phyloP scores from a whole-genome alignment of 225 moss, liverwort and hornwort species.

The Asterella californica region DNA sequence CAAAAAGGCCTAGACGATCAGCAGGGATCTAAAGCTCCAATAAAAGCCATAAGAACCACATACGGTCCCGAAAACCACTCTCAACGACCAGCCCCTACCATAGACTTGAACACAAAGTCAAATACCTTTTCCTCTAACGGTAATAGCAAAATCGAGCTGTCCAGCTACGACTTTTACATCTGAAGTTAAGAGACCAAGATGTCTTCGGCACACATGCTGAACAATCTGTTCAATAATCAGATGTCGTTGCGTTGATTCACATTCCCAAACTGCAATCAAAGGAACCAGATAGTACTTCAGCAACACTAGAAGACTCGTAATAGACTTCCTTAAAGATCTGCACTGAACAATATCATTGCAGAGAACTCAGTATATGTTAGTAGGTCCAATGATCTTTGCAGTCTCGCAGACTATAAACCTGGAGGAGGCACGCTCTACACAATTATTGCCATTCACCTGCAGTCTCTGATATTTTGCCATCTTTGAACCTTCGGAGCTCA shows the following conservation, averaged over 20 bases:
- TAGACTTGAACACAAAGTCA: neutral
- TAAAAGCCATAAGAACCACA: neutral
- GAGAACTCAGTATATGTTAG: neutral
- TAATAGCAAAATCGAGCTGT: constrained; percentile 82
- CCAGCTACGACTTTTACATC: constrained; percentile 65
- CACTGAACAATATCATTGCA: neutral
- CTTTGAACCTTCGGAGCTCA: constrained; percentile 88
- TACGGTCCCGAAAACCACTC: neutral
- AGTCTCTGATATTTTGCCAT: constrained; percentile 88
- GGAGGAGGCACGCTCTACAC: neutral
- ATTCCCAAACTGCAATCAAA: constrained; percentile 75
- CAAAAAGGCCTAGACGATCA: neutral
- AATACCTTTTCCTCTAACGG: constrained; percentile 69
- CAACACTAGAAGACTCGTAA: neutral
- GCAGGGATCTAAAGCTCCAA: neutral
- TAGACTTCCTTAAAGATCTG: neutral
- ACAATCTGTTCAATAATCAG: constrained; percentile 66
- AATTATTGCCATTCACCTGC: constrained; percentile 46
- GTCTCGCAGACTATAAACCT: neutral
- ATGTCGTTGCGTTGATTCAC: constrained; percentile 83
- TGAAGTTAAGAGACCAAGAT: constrained; percentile 47
- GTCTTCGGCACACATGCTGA: constrained; percentile 63
- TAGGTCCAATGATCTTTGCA: neutral
- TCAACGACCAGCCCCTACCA: neutral
- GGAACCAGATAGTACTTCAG: neutral